A percentile compares a stretch with the other conserved stretches of the same genome.
phyloP scores from a whole-genome alignment of 441 rosid genomes.

The Capsella rubella region DNA sequence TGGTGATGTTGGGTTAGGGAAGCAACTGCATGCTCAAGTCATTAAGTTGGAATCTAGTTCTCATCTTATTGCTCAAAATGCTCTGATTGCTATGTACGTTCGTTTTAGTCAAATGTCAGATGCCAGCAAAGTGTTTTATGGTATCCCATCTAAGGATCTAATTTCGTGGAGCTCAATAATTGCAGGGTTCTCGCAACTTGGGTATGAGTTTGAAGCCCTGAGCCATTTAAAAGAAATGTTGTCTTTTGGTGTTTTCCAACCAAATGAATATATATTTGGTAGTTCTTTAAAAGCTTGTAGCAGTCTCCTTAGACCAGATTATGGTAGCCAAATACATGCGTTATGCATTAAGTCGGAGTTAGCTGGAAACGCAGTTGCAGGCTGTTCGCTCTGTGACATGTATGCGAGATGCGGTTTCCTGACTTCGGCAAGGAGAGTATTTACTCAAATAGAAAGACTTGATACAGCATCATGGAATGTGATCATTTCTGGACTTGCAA shows the following conservation, averaged over 20 bases:
- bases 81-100: conserved; percentile 64
- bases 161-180: conserved; percentile 68
- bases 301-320: conserved; percentile 52
- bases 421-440: conserved; percentile 50
- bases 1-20: conserved; percentile 51
- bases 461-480: conserved; percentile 69
- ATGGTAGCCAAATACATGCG: conserved; percentile 63
- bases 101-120: conserved; percentile 51
- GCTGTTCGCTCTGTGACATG: conserved; percentile 64
- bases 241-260: conserved; percentile 50
- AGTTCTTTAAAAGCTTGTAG: conserved; percentile 63
- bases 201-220: conserved; percentile 58
- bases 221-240: conserved; percentile 56
- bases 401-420: conserved; percentile 59
- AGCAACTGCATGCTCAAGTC: conserved; percentile 66
- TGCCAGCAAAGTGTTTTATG: conserved; percentile 53
- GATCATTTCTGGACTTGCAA: conserved; percentile 57
- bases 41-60: conserved; percentile 54
- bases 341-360: conserved; percentile 58
- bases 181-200: conserved; percentile 57
- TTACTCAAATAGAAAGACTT: conserved; percentile 54
- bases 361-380: conserved; percentile 45
- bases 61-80: conserved; percentile 57
- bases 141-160: conserved; percentile 53
- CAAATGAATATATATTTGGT: conserved; percentile 65